Base-by-base conservation (phyloP, 331 rosid genomes). In the Malus hybrid region DNA sequence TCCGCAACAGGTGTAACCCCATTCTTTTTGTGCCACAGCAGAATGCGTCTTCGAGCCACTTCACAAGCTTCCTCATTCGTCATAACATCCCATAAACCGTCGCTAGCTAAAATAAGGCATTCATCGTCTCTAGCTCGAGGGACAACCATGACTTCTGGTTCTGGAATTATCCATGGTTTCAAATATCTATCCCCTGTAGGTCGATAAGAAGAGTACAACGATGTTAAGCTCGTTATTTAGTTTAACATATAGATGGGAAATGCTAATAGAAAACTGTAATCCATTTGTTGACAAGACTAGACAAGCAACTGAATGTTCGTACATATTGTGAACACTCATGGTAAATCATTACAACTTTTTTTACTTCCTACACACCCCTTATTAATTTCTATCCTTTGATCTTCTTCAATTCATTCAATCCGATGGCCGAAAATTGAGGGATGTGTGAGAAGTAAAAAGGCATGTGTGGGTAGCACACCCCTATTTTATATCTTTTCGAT, bases 81-180 rank as follows among this genome's bases (percentile, higher is more conserved):
- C 83, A 87, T 85, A 28, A 87, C 91, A 48, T 87, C 91, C 91
- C 91, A 87, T 31, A 87, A 42, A 19, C 91, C 91, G 27, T 87
- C 91, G 12, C 89, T 87, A 18, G 91, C 91, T 24, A 24, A 24
- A 24, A 24, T 24, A 8, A 87, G 87, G 75, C 83, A 78, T 69
- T 87, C 91, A 3, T 87, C 91, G 1, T 85, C 91, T 81, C 81
- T 82, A 1, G 86, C 86, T 13, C 91, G 85, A 39, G 89, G 81
- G 50, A 83, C 56, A 18, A 76, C 66, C 86, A 73, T 87, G 64
- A 87, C 83, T 72, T 87, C 91, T 0, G 91, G 91, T 31, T 87
- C 86, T 0, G 91, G 91, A 70, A 87, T 87, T 63, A 87, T 82
- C 87, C 86, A 87, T 6, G 91, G 91, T 76, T 87, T 87, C 74